A percentile compares a stretch with the other conserved stretches of the same genome.
These are phyloP conservation scores for Trypanosoma melophagium DNA, from an alignment of 208 protist genomes.

Conservation along the genomic window DNA sequence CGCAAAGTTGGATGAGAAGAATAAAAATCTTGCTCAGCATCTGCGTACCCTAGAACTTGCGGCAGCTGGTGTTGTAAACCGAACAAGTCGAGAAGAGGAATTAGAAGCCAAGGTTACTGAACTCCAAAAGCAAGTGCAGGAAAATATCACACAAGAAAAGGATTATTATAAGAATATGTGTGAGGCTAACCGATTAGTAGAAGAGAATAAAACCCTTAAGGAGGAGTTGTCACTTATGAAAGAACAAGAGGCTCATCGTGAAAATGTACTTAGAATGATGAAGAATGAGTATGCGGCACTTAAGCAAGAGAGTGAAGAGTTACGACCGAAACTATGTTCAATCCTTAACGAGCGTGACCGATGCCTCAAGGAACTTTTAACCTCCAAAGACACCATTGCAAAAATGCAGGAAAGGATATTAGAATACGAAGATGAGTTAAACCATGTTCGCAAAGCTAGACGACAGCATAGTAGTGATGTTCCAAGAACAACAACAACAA, in stretches of 20 bases:
- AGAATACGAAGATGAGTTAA: conserved; percentile 41
- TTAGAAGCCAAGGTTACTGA: conserved; percentile 43
- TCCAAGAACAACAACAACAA: conserved; percentile 4
- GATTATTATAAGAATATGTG: conserved; percentile 52
- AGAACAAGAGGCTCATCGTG: conserved; percentile 40
- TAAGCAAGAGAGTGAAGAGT: conserved; percentile 50
- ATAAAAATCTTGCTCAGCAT: conserved; percentile 33
- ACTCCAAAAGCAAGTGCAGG: conserved; percentile 46
- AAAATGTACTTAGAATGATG: conserved; percentile 50
- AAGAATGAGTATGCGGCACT: conserved; percentile 66
- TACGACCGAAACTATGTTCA: conserved; percentile 32
- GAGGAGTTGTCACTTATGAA: conserved; percentile 11
- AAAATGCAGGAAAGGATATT: conserved; percentile 44
- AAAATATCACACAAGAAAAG: conserved; percentile 45
- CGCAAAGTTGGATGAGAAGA: conserved; percentile 33
- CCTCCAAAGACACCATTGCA: conserved; percentile 35
- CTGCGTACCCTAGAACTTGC: conserved; percentile 54
- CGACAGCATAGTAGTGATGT: not conserved
- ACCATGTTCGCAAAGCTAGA: conserved; percentile 18
- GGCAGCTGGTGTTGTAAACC: conserved; percentile 39
- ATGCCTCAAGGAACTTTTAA: conserved; percentile 32
- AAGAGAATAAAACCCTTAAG: conserved; percentile 26
- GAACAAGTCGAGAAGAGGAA: conserved; percentile 44
- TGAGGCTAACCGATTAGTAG: conserved; percentile 34
- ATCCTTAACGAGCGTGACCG: conserved; percentile 41